Evolutionary conservation across 2,329 filamentous ascomycete genomes (phyloP), one percentile per base, ranked within the genome.

Genomic region (Myotisia sp.): DNA sequence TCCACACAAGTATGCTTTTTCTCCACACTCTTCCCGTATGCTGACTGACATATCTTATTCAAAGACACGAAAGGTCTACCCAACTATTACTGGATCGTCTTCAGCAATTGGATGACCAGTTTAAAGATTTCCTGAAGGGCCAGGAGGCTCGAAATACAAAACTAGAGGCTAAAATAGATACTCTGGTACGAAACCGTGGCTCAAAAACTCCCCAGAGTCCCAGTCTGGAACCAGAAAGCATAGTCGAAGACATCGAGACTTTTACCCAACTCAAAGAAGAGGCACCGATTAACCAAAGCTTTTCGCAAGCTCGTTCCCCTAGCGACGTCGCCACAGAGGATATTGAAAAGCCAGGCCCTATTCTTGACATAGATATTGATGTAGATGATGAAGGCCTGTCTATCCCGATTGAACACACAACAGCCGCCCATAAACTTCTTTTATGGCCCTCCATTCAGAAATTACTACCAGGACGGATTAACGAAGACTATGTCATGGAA

Each of bases 371-470:
- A n/a, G 8, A 68, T 68, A 1, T 20, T 9, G 19, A 28, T 10
- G 29, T 32, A 6, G 52, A 58, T 19, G 53, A 55, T 18, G 74
- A 73, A 29, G 68, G 75, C 43, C 70, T 80, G 9, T 72, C 79
- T 2, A 81, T 92, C 37, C 81, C 84, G 1, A 71, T 76, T 18
- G 82, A 92, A 44, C 87, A 95, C 50, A 92, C 83, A 0, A 94
- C 86, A 0, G 74, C 84, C n/a, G 85, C 85, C 1, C 82, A 90
- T 33, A 72, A 85, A 42, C 63, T 95, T 12, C 62, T 95, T 18
- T 66, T 70, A 29, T 85, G 79, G 75, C 70, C 70, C 0, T 69
- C 75, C 0, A 83, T 90, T 36, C 59, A 65, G 50, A 59, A 67
- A 41, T 51, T 94, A 50, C 74, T 82, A 21, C 45, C 64, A 47